Evolutionary conservation across 2,329 filamentous ascomycete species (phyloP).

Genomic region (Aspergillus hortae): DNA sequence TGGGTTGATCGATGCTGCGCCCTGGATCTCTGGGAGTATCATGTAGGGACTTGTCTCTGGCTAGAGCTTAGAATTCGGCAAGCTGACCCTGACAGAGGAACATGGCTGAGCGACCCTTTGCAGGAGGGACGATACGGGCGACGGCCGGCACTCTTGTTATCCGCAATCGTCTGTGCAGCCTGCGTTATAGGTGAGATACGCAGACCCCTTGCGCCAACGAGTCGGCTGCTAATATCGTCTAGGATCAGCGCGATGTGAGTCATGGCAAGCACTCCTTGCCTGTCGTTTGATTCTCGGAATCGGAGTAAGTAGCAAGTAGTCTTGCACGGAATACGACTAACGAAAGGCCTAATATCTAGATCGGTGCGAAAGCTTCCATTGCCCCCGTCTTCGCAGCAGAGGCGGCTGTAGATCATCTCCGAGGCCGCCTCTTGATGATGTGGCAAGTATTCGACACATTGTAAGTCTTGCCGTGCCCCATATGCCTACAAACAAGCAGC

Average conservation of each 20-base stretch:
- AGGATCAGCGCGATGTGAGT: constrained; percentile 18
- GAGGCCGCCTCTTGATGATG: constrained; percentile 19
- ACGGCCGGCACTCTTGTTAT: constrained; percentile 37
- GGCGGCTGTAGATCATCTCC: constrained; percentile 14
- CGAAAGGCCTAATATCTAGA: constrained; percentile 3
- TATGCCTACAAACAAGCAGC: background rate
- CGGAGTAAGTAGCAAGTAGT: constrained; percentile 13
- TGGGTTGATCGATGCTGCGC: constrained; percentile 14
- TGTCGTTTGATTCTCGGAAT: constrained; percentile 28
- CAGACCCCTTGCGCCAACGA: too few species aligned
- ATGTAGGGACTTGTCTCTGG: constrained; percentile 7
- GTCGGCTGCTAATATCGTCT: too few species aligned
- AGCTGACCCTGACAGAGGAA: constrained; percentile 5
- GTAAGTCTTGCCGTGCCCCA: constrained; percentile 2
- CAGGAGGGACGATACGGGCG: constrained; percentile 19
- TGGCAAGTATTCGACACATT: constrained; percentile 23
- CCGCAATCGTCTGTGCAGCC: constrained; percentile 27
- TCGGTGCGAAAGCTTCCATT: constrained; percentile 22
- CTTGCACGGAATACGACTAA: background rate
- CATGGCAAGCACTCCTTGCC: constrained; percentile 25
- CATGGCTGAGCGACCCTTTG: constrained; percentile 21
- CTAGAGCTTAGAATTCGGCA: background rate
- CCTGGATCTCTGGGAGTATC: constrained; percentile 16
- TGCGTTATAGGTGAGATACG: constrained; percentile 10
- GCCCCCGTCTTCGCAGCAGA: constrained; percentile 21